Base-by-base conservation (phyloP, 768 basidiomycete species). In the Chalciporus sphaerocephalus region DNA sequence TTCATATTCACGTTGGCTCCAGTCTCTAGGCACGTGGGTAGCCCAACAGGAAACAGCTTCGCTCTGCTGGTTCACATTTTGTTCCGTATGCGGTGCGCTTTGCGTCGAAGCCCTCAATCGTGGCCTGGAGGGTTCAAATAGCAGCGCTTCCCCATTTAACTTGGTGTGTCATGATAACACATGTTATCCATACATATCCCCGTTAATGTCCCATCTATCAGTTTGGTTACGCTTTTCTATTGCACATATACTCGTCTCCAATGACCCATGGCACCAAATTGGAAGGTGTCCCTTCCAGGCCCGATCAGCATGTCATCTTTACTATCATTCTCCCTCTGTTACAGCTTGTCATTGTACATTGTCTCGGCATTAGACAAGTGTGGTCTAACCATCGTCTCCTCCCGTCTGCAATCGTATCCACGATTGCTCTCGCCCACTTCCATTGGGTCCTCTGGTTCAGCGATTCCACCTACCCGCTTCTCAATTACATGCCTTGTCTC, bases 191-290 rank as follows among this genome's bases (percentile, higher is more conserved):
- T 37, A 21, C 5, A 12, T 37, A 21, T 13, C 37, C 38, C n/a
- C 38, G 39, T 46, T 54, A 21, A 51, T 47, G 43, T 32, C 54
- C 34, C 32, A 24, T 35, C 38, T 9, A 16, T 23, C 52, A 87
- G 86, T 79, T 88, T 50, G 85, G 83, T 17, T 90, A 88, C 53
- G 80, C 85, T 1, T 87, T 88, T 61, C 71, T 87, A 24, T 65
- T 90, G 16, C 82, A 89, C 51, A 74, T 87, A 7, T 88, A 87
- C 66, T 78, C 84, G 0, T 80, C 81, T 2, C 82, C 84, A 0
- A 56, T 80, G 32, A 76, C 82, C 5, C 83, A 85, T 59, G 49
- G 50, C 18, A 50, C 54, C 21, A 75, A 71, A 44, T 57, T 69
- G 4, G 60, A 66, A 3, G 73, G 68, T 2, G 57, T 70, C 4